A percentile compares a stretch with the other conserved stretches of the same genome.
Conservation (phyloP, 371 early-diverging fungal genomes). For the Circinella umbellata region DNA sequence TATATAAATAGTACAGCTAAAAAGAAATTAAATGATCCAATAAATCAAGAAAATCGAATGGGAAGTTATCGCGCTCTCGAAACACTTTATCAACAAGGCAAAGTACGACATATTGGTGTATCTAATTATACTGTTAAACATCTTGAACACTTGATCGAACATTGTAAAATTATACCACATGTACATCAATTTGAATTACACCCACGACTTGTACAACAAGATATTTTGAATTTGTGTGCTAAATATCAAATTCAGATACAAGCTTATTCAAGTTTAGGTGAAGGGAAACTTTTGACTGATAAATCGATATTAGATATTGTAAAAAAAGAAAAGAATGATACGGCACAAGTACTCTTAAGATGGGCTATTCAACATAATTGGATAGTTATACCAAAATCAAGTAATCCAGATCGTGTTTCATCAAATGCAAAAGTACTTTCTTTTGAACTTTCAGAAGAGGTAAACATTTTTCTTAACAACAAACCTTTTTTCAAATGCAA, state of each 20-base stretch:
- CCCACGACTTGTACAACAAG: slow-evolving; percentile 54
- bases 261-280: slow-evolving; percentile 94
- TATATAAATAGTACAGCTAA: slow-evolving; percentile 33
- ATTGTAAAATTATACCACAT: slow-evolving; percentile 69
- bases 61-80: slow-evolving; percentile 65
- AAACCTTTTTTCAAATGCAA: background rate
- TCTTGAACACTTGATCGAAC: slow-evolving; percentile 59
- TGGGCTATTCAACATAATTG: slow-evolving; percentile 78
- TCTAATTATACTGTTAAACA: slow-evolving; percentile 76
- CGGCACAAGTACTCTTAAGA: slow-evolving; percentile 75
- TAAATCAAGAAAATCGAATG: slow-evolving; percentile 60
- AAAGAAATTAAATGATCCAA: slow-evolving; percentile 36
- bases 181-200: slow-evolving; percentile 81
- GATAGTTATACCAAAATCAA: slow-evolving; percentile 74
- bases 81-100: slow-evolving; percentile 58
- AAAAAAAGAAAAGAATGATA: slow-evolving; percentile 27
- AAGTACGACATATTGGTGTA: slow-evolving; percentile 69
- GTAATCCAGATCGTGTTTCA: slow-evolving; percentile 45
- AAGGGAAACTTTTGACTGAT: slow-evolving; percentile 68
- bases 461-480: slow-evolving; percentile 26
- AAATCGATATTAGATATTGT: slow-evolving; percentile 42
- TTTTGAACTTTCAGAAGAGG: slow-evolving; percentile 50
- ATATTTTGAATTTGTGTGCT: slow-evolving; percentile 36
- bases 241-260: slow-evolving; percentile 61
- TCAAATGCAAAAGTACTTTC: slow-evolving; percentile 58